Conservation (phyloP, 2,329 filamentous ascomycete genomes). For the Fusarium veterinarium region DNA sequence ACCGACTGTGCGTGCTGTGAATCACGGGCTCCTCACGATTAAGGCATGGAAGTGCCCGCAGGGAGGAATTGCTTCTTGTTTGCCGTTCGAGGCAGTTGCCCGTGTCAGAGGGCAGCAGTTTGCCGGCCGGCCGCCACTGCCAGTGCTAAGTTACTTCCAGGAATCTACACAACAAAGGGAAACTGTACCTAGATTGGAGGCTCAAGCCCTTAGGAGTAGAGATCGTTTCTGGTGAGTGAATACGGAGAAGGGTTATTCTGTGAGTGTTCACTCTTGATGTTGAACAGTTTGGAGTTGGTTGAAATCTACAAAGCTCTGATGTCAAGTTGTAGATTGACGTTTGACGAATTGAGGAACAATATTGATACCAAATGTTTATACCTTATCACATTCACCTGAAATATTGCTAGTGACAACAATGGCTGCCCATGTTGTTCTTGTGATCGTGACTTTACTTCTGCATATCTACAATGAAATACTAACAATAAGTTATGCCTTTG, state of each 20-base stretch:
- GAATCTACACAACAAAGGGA: not conserved
- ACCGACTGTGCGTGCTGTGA: not conserved
- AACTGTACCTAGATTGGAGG: not conserved
- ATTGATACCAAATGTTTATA: not conserved
- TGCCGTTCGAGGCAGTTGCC: conserved; percentile 18
- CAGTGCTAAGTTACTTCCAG: not conserved
- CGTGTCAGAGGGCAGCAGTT: not conserved
- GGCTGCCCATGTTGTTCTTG: no score
- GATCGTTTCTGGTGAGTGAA: not conserved
- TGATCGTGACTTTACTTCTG: not conserved
- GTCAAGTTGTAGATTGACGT: not conserved
- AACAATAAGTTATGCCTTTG: not conserved
- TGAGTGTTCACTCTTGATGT: not conserved
- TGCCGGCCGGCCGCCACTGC: conserved; percentile 16
- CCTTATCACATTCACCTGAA: not conserved
- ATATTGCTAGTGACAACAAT: not conserved
- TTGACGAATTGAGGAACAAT: conserved; percentile 13
- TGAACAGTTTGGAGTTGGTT: not conserved
- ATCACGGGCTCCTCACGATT: not conserved
- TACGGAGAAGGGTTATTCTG: not conserved
- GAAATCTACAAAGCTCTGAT: not conserved
- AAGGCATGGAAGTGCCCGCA: not conserved
- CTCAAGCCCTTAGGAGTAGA: no score
- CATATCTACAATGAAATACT: not conserved
- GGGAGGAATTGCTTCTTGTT: not conserved